phyloP scores from a whole-genome alignment of 2,329 filamentous ascomycete species.

The Acephala macrosclerotiorum region DNA sequence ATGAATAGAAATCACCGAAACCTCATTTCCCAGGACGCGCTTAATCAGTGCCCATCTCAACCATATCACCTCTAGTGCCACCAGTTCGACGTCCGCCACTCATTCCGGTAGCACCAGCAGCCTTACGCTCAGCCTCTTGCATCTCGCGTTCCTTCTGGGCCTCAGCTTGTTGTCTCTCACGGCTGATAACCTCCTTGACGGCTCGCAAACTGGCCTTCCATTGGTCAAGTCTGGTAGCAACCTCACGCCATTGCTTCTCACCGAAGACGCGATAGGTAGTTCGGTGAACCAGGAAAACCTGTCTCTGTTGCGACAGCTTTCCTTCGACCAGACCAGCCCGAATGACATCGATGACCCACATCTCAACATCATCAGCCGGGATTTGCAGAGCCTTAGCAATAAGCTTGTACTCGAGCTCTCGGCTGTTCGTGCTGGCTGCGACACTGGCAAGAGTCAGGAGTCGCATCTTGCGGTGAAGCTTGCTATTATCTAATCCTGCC shows the following conservation, averaged over 20 bases:
- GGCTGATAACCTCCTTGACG: constrained; percentile 79
- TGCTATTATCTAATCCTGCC: constrained; percentile 73
- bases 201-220: constrained; percentile 85
- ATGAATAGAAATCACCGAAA: constrained; percentile 14
- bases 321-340: constrained; percentile 95
- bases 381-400: constrained; percentile 89
- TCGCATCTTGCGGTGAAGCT: constrained; percentile 93
- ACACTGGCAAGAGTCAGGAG: constrained; percentile 91
- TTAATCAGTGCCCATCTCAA: constrained; percentile 47
- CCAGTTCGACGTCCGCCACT: constrained; percentile 52
- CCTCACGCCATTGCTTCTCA: constrained; percentile 97
- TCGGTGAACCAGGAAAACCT: constrained; percentile 94
- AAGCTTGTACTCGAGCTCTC: constrained; percentile 86
- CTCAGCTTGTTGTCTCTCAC: constrained; percentile 82
- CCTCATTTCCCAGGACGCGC: constrained; percentile 10
- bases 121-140: constrained; percentile 73
- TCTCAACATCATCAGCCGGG: constrained; percentile 84
- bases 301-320: constrained; percentile 90
- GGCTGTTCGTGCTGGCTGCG: constrained; percentile 81
- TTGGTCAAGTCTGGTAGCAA: constrained; percentile 87
- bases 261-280: constrained; percentile 97
- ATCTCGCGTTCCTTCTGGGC: constrained; percentile 79
- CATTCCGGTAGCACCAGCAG: constrained; percentile 45
- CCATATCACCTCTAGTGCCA: constrained; percentile 39
- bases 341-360: constrained; percentile 99